These are phyloP conservation scores for Penicillium sp. DNA, from an alignment of 2,329 filamentous ascomycete species.

Conservation along the genomic window DNA sequence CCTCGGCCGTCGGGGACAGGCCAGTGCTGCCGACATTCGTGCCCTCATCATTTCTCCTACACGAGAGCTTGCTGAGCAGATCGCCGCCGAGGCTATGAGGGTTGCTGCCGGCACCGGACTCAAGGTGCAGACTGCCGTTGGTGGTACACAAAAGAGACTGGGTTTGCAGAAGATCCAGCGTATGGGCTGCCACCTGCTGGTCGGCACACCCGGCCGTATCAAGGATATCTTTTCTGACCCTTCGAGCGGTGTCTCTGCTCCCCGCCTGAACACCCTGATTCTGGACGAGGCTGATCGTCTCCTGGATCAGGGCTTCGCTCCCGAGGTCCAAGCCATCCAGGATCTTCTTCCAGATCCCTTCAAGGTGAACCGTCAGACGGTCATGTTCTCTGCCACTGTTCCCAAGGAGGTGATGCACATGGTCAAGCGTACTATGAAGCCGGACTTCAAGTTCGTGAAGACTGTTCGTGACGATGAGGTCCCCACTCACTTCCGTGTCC, in stretches of 20 bases:
- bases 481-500: conserved; percentile 80
- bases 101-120: conserved; percentile 66
- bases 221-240: conserved; percentile 74
- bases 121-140: conserved; percentile 75
- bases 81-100: conserved; percentile 68
- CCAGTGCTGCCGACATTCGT: conserved; percentile 50
- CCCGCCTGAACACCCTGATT: conserved; percentile 58
- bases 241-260: conserved; percentile 61
- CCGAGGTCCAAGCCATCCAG: conserved; percentile 63
- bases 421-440: conserved; percentile 74
- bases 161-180: conserved; percentile 67
- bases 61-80: conserved; percentile 63
- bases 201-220: conserved; percentile 86
- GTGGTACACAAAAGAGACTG: conserved; percentile 73
- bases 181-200: conserved; percentile 81
- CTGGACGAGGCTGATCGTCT: conserved; percentile 68
- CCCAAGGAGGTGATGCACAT: conserved; percentile 77
- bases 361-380: conserved; percentile 74
- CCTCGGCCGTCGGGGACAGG: background rate
- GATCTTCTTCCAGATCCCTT: conserved; percentile 60
- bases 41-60: conserved; percentile 63
- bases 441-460: conserved; percentile 82
- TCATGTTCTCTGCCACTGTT: conserved; percentile 94
- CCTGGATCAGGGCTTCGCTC: conserved; percentile 66
- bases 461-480: conserved; percentile 79